Base-by-base conservation (phyloP, 495 filamentous ascomycete species). In the Glutinoglossum americanum region DNA sequence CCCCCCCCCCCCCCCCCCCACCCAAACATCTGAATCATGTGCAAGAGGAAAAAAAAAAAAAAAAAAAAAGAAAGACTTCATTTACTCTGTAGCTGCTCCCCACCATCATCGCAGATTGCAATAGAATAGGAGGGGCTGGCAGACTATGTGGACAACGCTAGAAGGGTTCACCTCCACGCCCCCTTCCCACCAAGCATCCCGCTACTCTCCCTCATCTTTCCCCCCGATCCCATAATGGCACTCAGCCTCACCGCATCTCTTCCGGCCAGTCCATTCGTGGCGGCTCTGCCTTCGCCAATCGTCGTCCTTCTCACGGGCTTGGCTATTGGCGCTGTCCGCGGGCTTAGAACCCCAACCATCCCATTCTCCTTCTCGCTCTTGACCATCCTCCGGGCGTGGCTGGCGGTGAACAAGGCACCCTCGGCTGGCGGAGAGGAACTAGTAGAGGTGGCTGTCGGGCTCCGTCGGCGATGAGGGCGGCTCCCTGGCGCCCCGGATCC, bases 311-410 rank as follows among this genome's bases (percentile, higher is more conserved):
- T 67, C 30, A 64, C 72, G 45, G 72, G 69, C 64, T 85, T 85
- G 65, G 79, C 74, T n/a, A 87, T 72, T 1, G 80, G 77, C n/a
- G 78, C 68, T 23, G 77, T 75, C 15, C 81, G 72, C 51, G 83
- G 82, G 56, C 80, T 81, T 53, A 87, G 67, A 17, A 86, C 80
- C 51, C 74, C 76, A 30, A 68, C 71, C 54, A 75, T 78, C 63
- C 64, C 74, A 44, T 66, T 64, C 37, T 81, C 81, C 57, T 79
- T 78, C 26, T 83, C 80, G 57, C 73, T 76, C 68, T 77, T 82
- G 25, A 81, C 80, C 80, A 87, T 84, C 15, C 83, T 71, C 32
- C 83, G 72, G 8, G 83, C 82, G 59, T 84, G 81, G 19, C 76
- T 76, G 27, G 82, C 79, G 5, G 81, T 81, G 71, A 85, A 85